Base-by-base conservation (phyloP, 2,329 filamentous ascomycete genomes). In the Teratosphaeriaceae sp. region DNA sequence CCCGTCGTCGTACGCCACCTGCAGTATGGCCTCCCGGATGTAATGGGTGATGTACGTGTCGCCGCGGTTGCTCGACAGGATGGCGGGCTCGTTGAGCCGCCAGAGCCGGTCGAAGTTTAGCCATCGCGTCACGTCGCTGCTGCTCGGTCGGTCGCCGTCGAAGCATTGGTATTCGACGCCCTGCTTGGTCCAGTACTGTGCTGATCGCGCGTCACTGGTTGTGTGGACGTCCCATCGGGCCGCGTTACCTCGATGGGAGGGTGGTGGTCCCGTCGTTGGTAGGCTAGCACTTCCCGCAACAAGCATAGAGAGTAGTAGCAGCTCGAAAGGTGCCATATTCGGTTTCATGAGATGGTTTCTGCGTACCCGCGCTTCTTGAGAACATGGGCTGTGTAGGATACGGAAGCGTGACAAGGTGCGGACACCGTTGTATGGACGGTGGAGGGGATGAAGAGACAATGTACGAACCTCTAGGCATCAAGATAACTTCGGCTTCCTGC, bases 31-130 rank as follows among this genome's bases (percentile, higher is more conserved):
- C 23, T 44, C 27, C 9, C 45, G 35, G 40, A 54, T 35, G 47
- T 54, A 50, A 39, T 53, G 45, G 39, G 42, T 43, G 22, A 53
- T 38, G 26, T 54, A 52, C 8, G 47, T 48, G 33, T 53, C 44
- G 35, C 53, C 50, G 12, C 43, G 31, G 40, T 56, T 54, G 27
- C 23, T 43, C 6, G 49, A 50, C 3, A 52, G 40, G 13, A 53
- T 42, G 21, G 41, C 27, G 30, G 48, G 49, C 26, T 49, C 44
- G 30, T 56, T 56, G 43, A 54, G 26, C 23, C 43, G 26, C 51
- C 51, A 56, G 15, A 56, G 44, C 1, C 40, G 12, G 13, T 45
- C 21, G 22, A 47, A 56, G 9, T 46, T 33, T 9, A 53, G 48
- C 53, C 48, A 54, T 13, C 18, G 15, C 6, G 15, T 34, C 21